A percentile compares a stretch with the other conserved stretches of the same genome.
These are phyloP conservation scores for Eutrema salsugineum DNA, from an alignment of 441 rosid species.

Conservation along the genomic window DNA sequence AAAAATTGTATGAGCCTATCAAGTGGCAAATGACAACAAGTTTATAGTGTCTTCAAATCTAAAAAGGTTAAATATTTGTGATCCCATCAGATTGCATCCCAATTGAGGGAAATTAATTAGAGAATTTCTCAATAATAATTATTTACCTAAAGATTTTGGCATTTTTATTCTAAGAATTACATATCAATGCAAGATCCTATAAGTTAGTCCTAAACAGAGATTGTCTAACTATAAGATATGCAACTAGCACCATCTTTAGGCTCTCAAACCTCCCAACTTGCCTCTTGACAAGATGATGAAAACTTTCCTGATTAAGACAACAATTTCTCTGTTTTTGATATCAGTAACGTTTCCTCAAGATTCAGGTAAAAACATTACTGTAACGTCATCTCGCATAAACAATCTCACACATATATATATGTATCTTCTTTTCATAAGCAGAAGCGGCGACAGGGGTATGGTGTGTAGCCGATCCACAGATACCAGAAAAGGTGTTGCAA, in stretches of 20 bases:
- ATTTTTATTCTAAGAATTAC: neutral
- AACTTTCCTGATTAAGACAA: neutral
- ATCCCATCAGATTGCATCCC: no score
- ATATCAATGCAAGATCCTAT: neutral
- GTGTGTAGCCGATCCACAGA: constrained; percentile 57
- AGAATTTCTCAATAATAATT: neutral
- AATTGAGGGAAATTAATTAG: no score
- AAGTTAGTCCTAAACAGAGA: neutral
- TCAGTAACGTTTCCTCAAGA: neutral
- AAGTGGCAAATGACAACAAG: neutral
- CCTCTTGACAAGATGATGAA: neutral
- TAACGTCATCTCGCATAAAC: neutral
- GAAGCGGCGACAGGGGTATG: constrained; percentile 43
- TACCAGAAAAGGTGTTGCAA: constrained; percentile 51
- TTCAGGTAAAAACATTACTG: neutral
- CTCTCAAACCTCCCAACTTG: neutral
- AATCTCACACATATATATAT: neutral
- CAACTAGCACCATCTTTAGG: neutral
- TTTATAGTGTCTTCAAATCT: no score
- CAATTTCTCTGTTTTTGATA: neutral
- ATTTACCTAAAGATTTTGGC: neutral
- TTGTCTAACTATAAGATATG: neutral
- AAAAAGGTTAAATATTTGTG: no score
- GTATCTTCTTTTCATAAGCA: neutral
- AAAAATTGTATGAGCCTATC: neutral